Evolutionary conservation across 768 basidiomycete genomes (phyloP), one percentile per base, ranked within the genome.

Genomic region (Guyanaporus albipodus): DNA sequence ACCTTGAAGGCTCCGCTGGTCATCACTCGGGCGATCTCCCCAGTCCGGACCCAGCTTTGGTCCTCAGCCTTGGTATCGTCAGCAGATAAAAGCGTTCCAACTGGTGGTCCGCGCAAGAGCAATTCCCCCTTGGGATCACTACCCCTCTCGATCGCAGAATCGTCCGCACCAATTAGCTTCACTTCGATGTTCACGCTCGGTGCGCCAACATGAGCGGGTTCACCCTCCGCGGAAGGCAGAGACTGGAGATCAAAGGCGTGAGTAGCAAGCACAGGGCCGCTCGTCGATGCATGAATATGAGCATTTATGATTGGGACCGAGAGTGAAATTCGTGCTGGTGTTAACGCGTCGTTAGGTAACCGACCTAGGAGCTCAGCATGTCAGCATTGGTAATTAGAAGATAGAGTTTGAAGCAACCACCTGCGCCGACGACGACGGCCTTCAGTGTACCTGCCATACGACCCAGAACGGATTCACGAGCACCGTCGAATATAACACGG

Each of bases 201-300:
- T 4, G 91, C 83, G 4, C 92, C 93, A 11, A 79, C 77, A 48
- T 79, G 77, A 12, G 74, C 70, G 8, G 63, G 48, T 29, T 69
- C 65, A 6, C 55, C 48, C 5, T 64, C 55, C 17, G 64, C 62
- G 5, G 63, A 55, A 4, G 77, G 73, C 62, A 91, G 80, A 10
- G 82, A 75, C 66, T 96, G 93, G 21, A 96, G 65, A 62, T 97
- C 93, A 44, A 90, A 78, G 8, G 87, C 82, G 59, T 94, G 87
- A 8, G 88, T 79, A 6, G 88, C 87, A 36, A 93, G 75, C 23
- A 94, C 66, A 0, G 93, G 93, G 4, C 84, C 91, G 2, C 83
- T 72, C 18, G 84, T 82, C 31, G 80, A 67, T 4, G 76, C 76
- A 65, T 84, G 82, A 8, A 72, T 75, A 60, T 75, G 80, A 1